Evolutionary conservation across 2,329 filamentous ascomycete species (phyloP), one percentile per base, ranked within the genome.

Genomic region (Myriangium duriaei): DNA sequence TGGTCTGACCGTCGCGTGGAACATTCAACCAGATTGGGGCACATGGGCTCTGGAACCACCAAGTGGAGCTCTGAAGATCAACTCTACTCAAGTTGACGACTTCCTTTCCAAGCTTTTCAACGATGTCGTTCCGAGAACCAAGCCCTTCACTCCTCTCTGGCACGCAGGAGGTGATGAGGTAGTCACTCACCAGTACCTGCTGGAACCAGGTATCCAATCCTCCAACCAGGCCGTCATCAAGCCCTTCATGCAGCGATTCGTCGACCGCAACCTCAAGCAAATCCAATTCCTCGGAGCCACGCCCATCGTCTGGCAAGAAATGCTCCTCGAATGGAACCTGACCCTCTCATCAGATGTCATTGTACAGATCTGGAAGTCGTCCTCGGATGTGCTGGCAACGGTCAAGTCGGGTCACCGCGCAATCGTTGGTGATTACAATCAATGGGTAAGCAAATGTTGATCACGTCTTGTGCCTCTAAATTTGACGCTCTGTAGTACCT

Each of bases 141-240:
- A 65, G 6, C 75, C 78, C 0, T 84, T 83, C 56, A 69, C 79
- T 2, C 63, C 74, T 5, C 74, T 88, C 61, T 92, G 88, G 65
- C 85, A 93, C 61, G 81, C 81, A 1, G 86, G 86, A 31, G 86
- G 86, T 39, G 86, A 93, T 51, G 86, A 93, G 63, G 75, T 92
- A 44, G 88, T 91, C 58, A 68, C 67, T 44, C 79, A 87, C 50
- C 73, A 78, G 37, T 87, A 84, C 52, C 65, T 65, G 29, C 69
- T 88, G 9, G 85, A 93, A 53, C 72, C 78, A 4, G 80, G 74
- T 1, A 75, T 93, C 26, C 58, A 67, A 4, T 81, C 77, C 19
- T 84, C 80, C 53, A 64, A 76, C 38, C 63, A 68, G 0, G 58
- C 63, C 1, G 69, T 88, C 11, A 63, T 93, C 26, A 69, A 74